These are phyloP conservation scores for Chytridiales sp. DNA, from an alignment of 371 early-diverging fungal genomes.

Conservation along the genomic window DNA sequence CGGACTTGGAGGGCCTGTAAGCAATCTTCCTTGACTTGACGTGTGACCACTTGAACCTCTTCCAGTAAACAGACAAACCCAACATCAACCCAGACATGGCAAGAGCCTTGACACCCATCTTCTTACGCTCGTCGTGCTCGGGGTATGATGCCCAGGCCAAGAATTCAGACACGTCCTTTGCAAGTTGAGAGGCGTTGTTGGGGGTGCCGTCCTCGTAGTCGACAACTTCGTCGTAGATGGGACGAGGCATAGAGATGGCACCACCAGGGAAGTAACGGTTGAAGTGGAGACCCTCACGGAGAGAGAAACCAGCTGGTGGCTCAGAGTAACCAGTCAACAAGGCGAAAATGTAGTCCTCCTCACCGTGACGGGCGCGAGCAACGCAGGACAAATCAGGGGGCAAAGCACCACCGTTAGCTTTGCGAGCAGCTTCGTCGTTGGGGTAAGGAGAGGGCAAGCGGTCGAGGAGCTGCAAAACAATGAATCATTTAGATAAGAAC, in stretches of 20 bases:
- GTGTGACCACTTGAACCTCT: constrained; percentile 56
- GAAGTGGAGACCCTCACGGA: constrained; percentile 95
- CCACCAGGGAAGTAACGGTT: constrained; percentile 99
- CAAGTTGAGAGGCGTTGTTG: constrained; percentile 94
- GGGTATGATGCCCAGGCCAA: constrained; percentile 95
- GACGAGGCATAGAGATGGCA: constrained; percentile 96
- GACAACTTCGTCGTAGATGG: constrained; percentile 89
- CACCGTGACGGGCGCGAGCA: constrained; percentile 93
- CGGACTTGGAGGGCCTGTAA: constrained; percentile 41
- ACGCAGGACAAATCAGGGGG: constrained; percentile 97
- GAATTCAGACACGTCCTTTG: constrained; percentile 95
- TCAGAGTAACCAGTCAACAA: constrained; percentile 94
- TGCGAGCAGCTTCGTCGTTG: constrained; percentile 96
- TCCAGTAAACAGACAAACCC: constrained; percentile 50
- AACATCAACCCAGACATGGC: constrained; percentile 55
- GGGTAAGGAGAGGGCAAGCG: constrained; percentile 91
- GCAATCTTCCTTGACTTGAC: constrained; percentile 54
- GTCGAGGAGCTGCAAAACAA: constrained; percentile 68
- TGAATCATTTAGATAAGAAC: not conserved
- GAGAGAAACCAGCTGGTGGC: constrained; percentile 91
- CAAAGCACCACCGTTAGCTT: constrained; percentile 93
- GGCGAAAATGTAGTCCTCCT: constrained; percentile 94
- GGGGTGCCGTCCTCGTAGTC: constrained; percentile 98
- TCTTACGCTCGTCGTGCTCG: constrained; percentile 95
- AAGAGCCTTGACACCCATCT: constrained; percentile 91